A percentile compares a stretch with the other conserved stretches of the same genome.
Evolutionary conservation across 306 rosid genomes (phyloP).

Genomic region (Cyclanthera cordifolia): DNA sequence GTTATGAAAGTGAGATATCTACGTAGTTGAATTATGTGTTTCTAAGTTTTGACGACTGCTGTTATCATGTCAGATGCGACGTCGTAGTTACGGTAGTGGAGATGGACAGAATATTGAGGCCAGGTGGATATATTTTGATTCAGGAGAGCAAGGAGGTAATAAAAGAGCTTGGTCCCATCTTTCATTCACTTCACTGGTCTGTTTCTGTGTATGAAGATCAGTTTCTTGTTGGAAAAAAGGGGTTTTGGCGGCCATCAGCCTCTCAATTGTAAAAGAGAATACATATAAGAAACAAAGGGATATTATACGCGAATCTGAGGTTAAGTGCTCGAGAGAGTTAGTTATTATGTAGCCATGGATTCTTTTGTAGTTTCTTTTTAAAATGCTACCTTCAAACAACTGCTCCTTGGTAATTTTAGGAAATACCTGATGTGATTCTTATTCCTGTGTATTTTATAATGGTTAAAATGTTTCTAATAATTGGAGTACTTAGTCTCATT

Average conservation of each 20-base stretch:
- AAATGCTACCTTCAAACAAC: neutral
- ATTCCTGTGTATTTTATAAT: no score
- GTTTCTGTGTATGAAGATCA: conserved; percentile 34
- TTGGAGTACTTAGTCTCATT: no score
- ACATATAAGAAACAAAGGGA: neutral
- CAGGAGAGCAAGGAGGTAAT: conserved; percentile 56
- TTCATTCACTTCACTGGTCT: conserved; percentile 75
- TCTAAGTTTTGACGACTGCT: neutral
- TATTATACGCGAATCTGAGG: neutral
- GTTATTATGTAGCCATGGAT: no score
- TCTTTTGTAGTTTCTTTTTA: no score
- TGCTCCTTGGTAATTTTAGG: no score
- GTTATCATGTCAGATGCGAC: conserved; percentile 48
- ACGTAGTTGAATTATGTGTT: neutral
- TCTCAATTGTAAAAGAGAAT: neutral
- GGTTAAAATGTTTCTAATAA: no score
- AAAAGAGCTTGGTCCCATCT: conserved; percentile 41
- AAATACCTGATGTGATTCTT: no score
- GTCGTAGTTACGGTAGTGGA: conserved; percentile 47
- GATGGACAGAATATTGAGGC: conserved; percentile 83
- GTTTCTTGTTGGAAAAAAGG: conserved; percentile 59
- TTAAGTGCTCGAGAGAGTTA: neutral
- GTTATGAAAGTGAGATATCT: neutral
- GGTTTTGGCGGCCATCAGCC: conserved; percentile 70
- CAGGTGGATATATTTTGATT: conserved; percentile 64